A percentile compares a stretch with the other conserved stretches of the same genome.
Evolutionary conservation across 345 rosid species (phyloP).

Genomic region (Toxicodendron radicans): DNA sequence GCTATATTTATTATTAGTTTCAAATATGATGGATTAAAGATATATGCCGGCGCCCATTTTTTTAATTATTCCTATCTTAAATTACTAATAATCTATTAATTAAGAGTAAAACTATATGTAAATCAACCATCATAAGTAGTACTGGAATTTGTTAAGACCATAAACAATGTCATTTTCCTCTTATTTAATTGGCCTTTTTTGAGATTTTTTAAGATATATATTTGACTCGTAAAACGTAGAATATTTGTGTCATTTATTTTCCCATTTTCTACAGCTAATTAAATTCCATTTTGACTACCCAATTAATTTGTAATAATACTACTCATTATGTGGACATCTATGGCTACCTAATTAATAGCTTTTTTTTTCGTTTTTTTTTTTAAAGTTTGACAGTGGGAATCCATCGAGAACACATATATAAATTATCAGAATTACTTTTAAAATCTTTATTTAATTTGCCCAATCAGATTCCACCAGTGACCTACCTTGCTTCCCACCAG

Average conservation of each 20-base stretch:
- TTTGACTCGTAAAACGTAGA: background rate
- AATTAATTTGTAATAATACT: background rate
- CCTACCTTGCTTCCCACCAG: constrained; percentile 8
- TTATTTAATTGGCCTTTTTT: background rate
- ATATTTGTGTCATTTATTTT: background rate
- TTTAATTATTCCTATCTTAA: background rate
- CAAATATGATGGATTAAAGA: too few relatives aligned
- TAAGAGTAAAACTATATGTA: background rate
- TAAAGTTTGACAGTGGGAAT: background rate
- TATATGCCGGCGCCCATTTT: background rate
- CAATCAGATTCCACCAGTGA: constrained; percentile 26
- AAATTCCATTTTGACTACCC: background rate
- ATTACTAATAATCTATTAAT: background rate
- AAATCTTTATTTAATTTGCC: constrained; percentile 1
- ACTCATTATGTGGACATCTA: background rate
- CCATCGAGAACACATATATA: background rate
- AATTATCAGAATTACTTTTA: background rate
- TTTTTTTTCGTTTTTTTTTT: too few relatives aligned
- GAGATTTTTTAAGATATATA: too few relatives aligned
- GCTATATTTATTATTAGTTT: too few relatives aligned
- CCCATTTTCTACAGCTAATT: background rate
- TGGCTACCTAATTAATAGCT: too few relatives aligned
- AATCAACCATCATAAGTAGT: constrained; percentile 1
- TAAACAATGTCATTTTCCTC: background rate
- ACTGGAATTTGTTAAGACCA: background rate